Base-by-base conservation (phyloP, 805 yeast species). In the Metschnikowia matae region DNA sequence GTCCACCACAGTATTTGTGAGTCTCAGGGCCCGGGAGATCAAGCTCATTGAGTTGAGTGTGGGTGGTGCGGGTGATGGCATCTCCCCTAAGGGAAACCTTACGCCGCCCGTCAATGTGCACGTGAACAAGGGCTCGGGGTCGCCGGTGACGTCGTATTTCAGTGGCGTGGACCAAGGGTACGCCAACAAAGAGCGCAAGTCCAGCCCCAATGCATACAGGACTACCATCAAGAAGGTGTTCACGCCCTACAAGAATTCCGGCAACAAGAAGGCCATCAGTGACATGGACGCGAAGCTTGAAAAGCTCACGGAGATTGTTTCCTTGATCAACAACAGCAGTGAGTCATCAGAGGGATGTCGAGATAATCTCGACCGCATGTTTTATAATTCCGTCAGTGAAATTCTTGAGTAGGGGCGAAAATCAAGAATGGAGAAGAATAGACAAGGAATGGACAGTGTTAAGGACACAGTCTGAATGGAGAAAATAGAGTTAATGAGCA, bases 21-120 rank as follows among this genome's bases (percentile, higher is more conserved):
- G 76, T 49, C 62, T 75, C 46, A 59, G 78, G 36, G 78, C 76
- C 3, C 57, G 77, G 6, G 80, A 75, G 48, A 70, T 75, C 50
- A 75, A 75, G 49, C 59, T 70, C 34, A 69, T 75, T n/a, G 77
- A 73, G 48, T 67, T 73, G 70, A 63, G 57, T 35, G 57, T 60
- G 6, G 70, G 68, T 3, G 64, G 52, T 10, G 49, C 35, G 21
- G 31, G 18, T 6, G 46, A 44, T 11, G 11, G 40, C 8, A 36
- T 20, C 4, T 17, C 50, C 14, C 38, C 49, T 3, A 47, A 47
- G 11, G 50, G 46, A 3, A 34, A 41, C n/a, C 20, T 34, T 15
- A 43, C 54, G 10, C 43, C 47, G 20, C 50, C 51, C 6, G 41
- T 52, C 14, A 37, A 44, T 17, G 46, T 36, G 10, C 46, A 44